Base-by-base conservation (phyloP, 352 stramenopile genomes). In the Phytophthora pisi region DNA sequence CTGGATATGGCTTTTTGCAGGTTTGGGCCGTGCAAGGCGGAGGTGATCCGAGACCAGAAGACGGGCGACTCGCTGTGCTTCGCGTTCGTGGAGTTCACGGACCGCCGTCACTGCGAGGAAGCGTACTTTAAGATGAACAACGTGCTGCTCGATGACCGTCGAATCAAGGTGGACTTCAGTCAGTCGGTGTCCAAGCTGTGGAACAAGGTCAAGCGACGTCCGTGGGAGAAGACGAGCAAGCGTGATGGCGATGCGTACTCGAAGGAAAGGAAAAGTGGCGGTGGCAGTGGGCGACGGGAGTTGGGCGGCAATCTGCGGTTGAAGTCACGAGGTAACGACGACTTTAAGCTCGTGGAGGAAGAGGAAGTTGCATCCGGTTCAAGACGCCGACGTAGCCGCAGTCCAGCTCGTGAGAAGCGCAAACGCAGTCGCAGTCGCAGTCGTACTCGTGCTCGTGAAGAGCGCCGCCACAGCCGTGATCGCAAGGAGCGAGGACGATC, bases 91-190 rank as follows among this genome's bases (percentile, higher is more conserved):
- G 97, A 99, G 82, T 99, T 99, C 77, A 93, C 90, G 36, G 93
- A 95, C 51, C 92, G 97, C 4, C 75, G 97, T 50, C 84, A 97
- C 64, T 99, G 96, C 57, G 87, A 96, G 57, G 85, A 99, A 74
- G 98, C 98, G 8, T 99, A 99, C 74, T 98, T 99, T 62, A 99
- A 99, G 88, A 99, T 99, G 98, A 99, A 99, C 81, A 99, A 99
- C 84, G 97, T 98, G 11, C 75, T 99, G 24, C 90, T 99, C 18
- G 98, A 99, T 80, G 98, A 99, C 73, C 88, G 98, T 18, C 90
- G 97, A 31, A 91, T 96, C 59, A 96, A 96, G 70, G 88, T 96
- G 26, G 98, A 99, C 75, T 99, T 99, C 61, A 98, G 88, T 65
- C 98, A 99, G 71, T 99, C 93, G 30, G 98, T 99, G 1, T 94